These are phyloP conservation scores for Auriscalpium microsporum DNA, from an alignment of 768 basidiomycete genomes.

Conservation along the genomic window DNA sequence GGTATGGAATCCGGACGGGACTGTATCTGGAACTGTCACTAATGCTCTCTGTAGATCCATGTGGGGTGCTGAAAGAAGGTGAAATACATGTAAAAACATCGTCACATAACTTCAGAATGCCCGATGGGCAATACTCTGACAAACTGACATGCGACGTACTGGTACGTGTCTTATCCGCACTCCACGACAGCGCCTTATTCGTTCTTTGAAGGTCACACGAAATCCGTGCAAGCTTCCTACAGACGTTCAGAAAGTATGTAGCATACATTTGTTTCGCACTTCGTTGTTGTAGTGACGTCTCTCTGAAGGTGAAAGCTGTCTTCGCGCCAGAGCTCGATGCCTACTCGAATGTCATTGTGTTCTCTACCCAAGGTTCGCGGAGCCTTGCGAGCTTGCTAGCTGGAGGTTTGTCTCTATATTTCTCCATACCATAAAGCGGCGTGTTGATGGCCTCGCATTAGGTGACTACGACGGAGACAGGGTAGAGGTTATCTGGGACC, in stretches of 20 bases:
- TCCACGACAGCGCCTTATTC: neutral
- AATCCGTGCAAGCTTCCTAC: slow-evolving; percentile 67
- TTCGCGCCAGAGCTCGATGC: slow-evolving; percentile 38
- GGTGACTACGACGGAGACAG: slow-evolving; percentile 72
- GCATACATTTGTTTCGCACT: neutral
- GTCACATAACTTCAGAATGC: slow-evolving; percentile 28
- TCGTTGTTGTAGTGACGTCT: neutral
- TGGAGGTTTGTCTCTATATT: slow-evolving; percentile 36
- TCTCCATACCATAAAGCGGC: neutral
- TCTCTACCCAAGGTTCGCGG: slow-evolving; percentile 28
- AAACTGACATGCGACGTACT: slow-evolving; percentile 49
- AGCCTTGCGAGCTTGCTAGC: slow-evolving; percentile 56
- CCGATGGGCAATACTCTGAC: slow-evolving; percentile 39
- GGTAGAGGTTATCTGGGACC: slow-evolving; percentile 49
- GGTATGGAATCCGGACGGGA: slow-evolving; percentile 23
- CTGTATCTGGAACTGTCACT: neutral
- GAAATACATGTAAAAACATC: slow-evolving; percentile 54
- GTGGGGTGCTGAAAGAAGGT: slow-evolving; percentile 39
- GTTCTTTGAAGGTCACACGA: slow-evolving; percentile 38
- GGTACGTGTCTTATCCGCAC: slow-evolving; percentile 22
- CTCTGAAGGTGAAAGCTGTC: slow-evolving; percentile 46
- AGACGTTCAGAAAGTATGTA: slow-evolving; percentile 52
- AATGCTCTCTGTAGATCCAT: slow-evolving; percentile 34
- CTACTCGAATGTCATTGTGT: slow-evolving; percentile 47
- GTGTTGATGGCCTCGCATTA: slow-evolving; percentile 11